Conservation (phyloP, 352 stramenopile genomes). For the Phytophthora hybrid region DNA sequence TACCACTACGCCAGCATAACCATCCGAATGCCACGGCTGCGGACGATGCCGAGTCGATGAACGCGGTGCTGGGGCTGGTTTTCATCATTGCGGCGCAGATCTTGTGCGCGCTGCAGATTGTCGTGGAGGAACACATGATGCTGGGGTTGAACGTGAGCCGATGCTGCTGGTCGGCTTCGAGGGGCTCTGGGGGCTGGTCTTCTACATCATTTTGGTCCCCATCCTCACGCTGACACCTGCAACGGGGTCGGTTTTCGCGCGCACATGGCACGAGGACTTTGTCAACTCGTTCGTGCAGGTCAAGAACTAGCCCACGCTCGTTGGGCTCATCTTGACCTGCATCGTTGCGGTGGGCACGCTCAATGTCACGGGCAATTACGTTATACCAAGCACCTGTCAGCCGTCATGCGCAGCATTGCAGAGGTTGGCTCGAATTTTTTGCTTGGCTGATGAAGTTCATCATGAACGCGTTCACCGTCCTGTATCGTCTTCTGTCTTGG, state of each 20-base stretch:
- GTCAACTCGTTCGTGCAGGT: conserved; percentile 82
- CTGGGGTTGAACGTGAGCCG: conserved; percentile 78
- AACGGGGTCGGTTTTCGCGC: conserved; percentile 57
- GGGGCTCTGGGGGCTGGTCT: conserved; percentile 87
- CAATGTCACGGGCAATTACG: conserved; percentile 87
- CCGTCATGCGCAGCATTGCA: conserved; percentile 84
- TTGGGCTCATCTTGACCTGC: conserved; percentile 66
- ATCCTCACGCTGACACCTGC: conserved; percentile 71
- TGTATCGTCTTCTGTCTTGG: conserved; percentile 7
- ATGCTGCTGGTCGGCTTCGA: conserved; percentile 91
- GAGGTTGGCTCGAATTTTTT: conserved; percentile 44
- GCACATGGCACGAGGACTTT: conserved; percentile 88
- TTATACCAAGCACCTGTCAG: conserved; percentile 88
- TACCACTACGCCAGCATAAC: conserved; percentile 92
- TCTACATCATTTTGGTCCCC: conserved; percentile 77
- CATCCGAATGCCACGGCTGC: conserved; percentile 17
- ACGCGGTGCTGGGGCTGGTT: conserved; percentile 72
- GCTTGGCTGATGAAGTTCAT: conserved; percentile 15
- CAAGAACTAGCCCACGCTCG: conserved; percentile 67
- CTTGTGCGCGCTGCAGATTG: conserved; percentile 88
- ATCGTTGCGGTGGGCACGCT: conserved; percentile 80
- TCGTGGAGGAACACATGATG: conserved; percentile 92
- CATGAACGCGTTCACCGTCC: conserved; percentile 9
- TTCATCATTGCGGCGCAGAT: conserved; percentile 87
- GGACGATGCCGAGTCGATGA: conserved; percentile 36